Evolutionary conservation across 2,329 filamentous ascomycete species (phyloP).

Genomic region (Byssochlamys sp.): DNA sequence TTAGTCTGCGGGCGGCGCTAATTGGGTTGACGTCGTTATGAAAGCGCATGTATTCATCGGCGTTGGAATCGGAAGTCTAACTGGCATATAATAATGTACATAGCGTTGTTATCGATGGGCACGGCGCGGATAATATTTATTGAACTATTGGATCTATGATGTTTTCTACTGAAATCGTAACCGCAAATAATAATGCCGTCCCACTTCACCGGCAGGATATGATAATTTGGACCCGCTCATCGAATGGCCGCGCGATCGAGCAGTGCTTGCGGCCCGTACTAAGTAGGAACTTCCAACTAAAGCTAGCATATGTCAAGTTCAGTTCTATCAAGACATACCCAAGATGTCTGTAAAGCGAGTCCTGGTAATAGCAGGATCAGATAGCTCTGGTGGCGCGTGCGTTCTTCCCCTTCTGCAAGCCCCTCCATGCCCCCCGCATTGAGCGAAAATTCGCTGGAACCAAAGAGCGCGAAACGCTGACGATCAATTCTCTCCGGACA

Average conservation of each 20-base stretch:
- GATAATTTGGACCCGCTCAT: not conserved
- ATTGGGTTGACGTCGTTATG: not conserved
- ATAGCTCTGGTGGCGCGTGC: conserved; percentile 83
- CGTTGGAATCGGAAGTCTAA: not conserved
- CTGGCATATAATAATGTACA: not conserved
- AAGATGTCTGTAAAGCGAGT: conserved; percentile 45
- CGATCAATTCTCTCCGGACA: conserved; percentile 10
- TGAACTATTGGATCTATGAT: not conserved
- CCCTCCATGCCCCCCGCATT: not conserved
- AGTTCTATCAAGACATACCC: not conserved
- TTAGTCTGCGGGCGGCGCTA: conserved; percentile 17
- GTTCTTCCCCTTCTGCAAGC: conserved; percentile 5
- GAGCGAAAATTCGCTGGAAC: not conserved
- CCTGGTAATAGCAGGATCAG: conserved; percentile 76
- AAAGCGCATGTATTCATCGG: not conserved
- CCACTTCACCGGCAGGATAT: not conserved
- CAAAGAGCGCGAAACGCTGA: conserved; percentile 5
- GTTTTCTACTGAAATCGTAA: not conserved
- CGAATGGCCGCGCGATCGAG: not conserved
- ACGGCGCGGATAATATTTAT: not conserved
- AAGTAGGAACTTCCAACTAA: not conserved
- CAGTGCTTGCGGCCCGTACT: not conserved
- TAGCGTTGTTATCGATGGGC: not conserved
- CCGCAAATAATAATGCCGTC: not conserved
- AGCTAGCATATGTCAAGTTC: not conserved